Percentiles rank a stretch among this genome's conserved stretches.
These are phyloP conservation scores for Suillus subalutaceus DNA, from an alignment of 768 basidiomycete genomes.

Conservation along the genomic window DNA sequence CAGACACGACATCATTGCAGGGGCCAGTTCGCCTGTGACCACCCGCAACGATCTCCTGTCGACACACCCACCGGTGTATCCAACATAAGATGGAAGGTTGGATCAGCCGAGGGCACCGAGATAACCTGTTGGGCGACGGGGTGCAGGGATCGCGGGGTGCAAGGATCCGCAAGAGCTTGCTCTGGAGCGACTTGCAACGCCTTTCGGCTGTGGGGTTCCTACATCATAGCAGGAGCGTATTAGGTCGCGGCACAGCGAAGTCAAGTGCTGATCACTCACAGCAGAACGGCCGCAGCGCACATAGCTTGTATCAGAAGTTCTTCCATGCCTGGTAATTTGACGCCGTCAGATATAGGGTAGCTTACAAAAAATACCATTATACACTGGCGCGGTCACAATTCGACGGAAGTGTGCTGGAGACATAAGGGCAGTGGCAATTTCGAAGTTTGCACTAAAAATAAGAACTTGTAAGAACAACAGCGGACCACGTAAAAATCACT, in stretches of 20 bases:
- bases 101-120: background rate
- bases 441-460: background rate
- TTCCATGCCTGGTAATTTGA: background rate
- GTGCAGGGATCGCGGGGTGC: background rate
- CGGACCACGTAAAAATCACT: background rate
- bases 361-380: slow-evolving; percentile 1
- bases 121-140: background rate
- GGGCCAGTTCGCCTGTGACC: background rate
- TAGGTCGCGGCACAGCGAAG: background rate
- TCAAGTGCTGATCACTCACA: background rate
- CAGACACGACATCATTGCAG: background rate
- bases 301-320: background rate
- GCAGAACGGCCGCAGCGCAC: background rate
- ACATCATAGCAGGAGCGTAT: background rate
- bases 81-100: background rate
- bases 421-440: background rate
- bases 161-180: background rate
- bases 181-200: background rate
- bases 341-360: background rate
- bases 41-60: background rate
- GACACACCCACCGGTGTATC: background rate
- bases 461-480: background rate
- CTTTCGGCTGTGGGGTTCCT: background rate
- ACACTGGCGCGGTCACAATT: background rate
- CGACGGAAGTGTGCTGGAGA: background rate